Base-by-base conservation (phyloP, 768 basidiomycete genomes). In the Termitomyces bulborhizus region DNA sequence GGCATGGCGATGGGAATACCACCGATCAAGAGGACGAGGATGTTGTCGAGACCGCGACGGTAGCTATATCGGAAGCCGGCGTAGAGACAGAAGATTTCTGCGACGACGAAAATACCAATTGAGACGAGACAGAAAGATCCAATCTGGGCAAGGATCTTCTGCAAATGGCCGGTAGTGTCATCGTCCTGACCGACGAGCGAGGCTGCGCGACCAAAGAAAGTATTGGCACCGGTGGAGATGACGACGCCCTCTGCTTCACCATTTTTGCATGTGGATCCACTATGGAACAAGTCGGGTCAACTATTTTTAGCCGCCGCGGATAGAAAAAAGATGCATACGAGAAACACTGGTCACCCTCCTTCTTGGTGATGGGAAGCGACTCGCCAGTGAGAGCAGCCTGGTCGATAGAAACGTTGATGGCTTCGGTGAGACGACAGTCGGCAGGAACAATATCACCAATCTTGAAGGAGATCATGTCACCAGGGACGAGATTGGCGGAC, bases 1-100 rank as follows among this genome's bases (percentile, higher is more conserved):
- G 96, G 96, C 96, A 98, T 98, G 69, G 96, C 96, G 73, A 98
- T 98, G 66, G 96, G 96, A 68, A 98, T 98, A 79, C 96, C 96
- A 80, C 96, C 96, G 74, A 98, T 98, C 83, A 98, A 82, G 70
- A 98, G 90, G 61, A 98, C 96, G 34, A 98, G 84, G 74, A 98
- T 94, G 79, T 94, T 90, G 82, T 98, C 85, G 63, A 98, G 87
- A 76, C 95, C 96, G 57, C 86, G 86, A 65, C 96, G 91, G 77
- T 98, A 98, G 49, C 66, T 71, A 79, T 90, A 98, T 55, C 76
- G 79, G 89, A 93, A 98, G 41, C 85, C 89, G 48, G 94, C 87
- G 72, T 98, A 98, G 56, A 98, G 82, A 60, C 91, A 85, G 69
- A 97, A 77, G 61, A 98, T 97, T 72, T 98, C 95, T 12, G 93